Evolutionary conservation across 1,284 basidiomycete genomes (phyloP), one percentile per base, ranked within the genome.

Genomic region (Mycena sp.): DNA sequence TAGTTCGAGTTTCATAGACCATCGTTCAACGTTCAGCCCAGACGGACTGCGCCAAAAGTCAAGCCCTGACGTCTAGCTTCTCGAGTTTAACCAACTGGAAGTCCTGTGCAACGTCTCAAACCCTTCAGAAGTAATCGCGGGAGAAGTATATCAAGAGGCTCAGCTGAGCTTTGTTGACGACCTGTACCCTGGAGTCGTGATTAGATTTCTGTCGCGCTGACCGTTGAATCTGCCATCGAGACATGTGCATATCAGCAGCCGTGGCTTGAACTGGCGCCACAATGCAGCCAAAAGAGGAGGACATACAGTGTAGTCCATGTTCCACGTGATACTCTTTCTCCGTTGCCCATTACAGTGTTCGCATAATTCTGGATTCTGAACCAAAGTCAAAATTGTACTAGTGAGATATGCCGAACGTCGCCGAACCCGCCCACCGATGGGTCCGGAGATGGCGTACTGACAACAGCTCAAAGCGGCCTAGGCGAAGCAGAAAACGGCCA

Each of bases 121-220:
- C 6, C 19, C 53, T 56, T 56, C 55, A 63, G 43, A 63, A 63
- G 61, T 45, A 58, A 63, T 57, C 55, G 61, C 61, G 55, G 55
- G 55, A 63, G 61, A 63, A 63, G 61, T n/a, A 7, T 14, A 32
- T 4, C 26, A 25, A 29, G 38, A 52, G 23, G 26, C 25, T 48
- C 44, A 14, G 21, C n/a, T 44, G 46, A 45, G 29, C 26, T 61
- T 56, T 7, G 23, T 21, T 48, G 59, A 26, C 29, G 40, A 41
- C 28, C 26, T 11, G 16, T 48, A 16, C n/a, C 52, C 19, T 28
- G 5, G 12, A 28, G 17, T 25, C 6, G 38, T 12, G 19, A 19
- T 43, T 32, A n/a, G n/a, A n/a, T n/a, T n/a, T n/a, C n/a, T n/a
- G n/a, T n/a, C n/a, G n/a, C n/a, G n/a, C n/a, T n/a, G n/a, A n/a